A percentile compares a stretch with the other conserved stretches of the same genome.
phyloP scores from a whole-genome alignment of 805 yeast species.

The Metschnikowia orientalis region DNA sequence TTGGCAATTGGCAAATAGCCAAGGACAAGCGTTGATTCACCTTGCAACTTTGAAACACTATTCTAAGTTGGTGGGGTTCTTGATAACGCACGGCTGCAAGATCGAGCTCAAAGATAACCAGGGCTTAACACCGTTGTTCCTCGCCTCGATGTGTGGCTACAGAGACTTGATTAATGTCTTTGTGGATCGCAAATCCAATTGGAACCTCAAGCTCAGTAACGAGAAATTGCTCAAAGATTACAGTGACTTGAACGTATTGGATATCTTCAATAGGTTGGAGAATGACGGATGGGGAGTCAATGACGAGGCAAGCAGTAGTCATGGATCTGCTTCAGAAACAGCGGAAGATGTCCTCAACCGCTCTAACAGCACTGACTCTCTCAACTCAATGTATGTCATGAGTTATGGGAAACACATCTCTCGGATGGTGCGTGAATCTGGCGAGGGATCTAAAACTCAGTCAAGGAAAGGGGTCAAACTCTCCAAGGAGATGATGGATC shows the following conservation, averaged over 20 bases:
- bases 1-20: constrained; percentile 73
- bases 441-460: neutral
- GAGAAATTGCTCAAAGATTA: constrained; percentile 42
- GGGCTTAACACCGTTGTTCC: constrained; percentile 84
- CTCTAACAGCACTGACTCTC: constrained; percentile 35
- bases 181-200: constrained; percentile 60
- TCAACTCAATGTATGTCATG: constrained; percentile 37
- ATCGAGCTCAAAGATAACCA: constrained; percentile 70
- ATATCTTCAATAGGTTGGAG: constrained; percentile 31
- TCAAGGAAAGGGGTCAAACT: neutral
- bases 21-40: constrained; percentile 88
- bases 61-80: constrained; percentile 51
- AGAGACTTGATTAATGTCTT: constrained; percentile 59
- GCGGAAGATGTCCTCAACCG: constrained; percentile 24
- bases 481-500: constrained; percentile 1
- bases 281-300: constrained; percentile 9
- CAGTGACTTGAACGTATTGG: constrained; percentile 43
- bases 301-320: constrained; percentile 9
- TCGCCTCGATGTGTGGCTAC: constrained; percentile 75
- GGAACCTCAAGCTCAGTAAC: constrained; percentile 47
- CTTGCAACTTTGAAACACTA: constrained; percentile 78
- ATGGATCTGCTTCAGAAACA: constrained; percentile 11
- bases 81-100: constrained; percentile 64
- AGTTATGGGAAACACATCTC: constrained; percentile 39
- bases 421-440: constrained; percentile 31